These are phyloP conservation scores for Rhododendron kiyosumense DNA, from an alignment of 148 eudicot genomes.

Conservation along the genomic window DNA sequence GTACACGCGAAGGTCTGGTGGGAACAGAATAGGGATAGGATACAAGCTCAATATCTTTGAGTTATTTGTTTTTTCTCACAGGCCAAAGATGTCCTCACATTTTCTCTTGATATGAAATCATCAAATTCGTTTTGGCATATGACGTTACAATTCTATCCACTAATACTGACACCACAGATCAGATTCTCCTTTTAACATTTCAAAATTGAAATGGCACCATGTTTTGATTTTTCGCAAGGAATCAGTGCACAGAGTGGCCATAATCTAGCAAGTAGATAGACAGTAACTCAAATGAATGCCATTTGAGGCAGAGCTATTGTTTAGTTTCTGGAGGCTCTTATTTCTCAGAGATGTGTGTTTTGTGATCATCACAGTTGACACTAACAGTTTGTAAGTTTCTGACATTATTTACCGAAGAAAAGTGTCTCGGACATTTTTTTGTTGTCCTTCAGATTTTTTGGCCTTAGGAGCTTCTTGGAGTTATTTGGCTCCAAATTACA, in stretches of 20 bases:
- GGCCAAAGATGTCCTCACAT: background rate
- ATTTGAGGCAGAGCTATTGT: background rate
- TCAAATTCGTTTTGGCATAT: background rate
- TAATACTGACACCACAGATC: background rate
- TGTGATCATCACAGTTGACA: background rate
- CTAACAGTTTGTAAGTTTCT: conserved; percentile 8
- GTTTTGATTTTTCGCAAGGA: background rate
- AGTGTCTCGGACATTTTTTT: background rate
- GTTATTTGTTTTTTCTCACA: background rate
- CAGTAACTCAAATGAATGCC: background rate
- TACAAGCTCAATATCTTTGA: conserved; percentile 18
- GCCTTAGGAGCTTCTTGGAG: background rate
- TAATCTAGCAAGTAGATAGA: background rate
- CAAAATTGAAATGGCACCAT: background rate
- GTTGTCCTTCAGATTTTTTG: background rate
- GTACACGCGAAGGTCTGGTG: conserved; percentile 17
- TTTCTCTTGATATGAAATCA: background rate
- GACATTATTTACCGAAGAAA: background rate
- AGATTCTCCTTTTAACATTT: background rate
- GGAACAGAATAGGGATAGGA: conserved; percentile 21
- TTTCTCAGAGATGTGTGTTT: background rate
- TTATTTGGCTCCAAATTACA: background rate
- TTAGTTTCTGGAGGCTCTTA: background rate
- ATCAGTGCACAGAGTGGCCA: background rate
- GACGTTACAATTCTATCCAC: background rate